phyloP scores from a whole-genome alignment of 768 basidiomycete species.

The Gymnopilus junonius region DNA sequence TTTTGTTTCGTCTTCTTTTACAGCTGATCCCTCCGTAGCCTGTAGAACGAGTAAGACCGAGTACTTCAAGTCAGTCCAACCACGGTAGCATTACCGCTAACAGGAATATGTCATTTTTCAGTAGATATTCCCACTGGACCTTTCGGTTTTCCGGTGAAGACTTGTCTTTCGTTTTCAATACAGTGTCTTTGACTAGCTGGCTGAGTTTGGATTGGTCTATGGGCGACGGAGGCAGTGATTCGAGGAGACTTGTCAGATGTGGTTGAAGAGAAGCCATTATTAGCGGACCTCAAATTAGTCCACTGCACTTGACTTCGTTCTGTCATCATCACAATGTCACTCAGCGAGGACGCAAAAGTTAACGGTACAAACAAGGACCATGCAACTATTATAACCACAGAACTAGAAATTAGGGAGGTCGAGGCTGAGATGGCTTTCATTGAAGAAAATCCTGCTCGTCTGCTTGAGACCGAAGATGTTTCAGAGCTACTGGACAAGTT shows the following conservation, averaged over 20 bases:
- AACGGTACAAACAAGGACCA: neutral
- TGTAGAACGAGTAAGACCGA: conserved; percentile 29
- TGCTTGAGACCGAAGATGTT: conserved; percentile 45
- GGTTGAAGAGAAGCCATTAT: conserved; percentile 57
- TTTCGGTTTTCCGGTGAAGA: conserved; percentile 63
- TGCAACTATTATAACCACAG: conserved; percentile 5
- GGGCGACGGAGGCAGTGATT: conserved; percentile 56
- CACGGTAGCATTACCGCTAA: conserved; percentile 61
- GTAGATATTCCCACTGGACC: conserved; percentile 75
- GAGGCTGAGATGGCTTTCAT: conserved; percentile 19
- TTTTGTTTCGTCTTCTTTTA: conserved; percentile 50
- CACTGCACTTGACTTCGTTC: conserved; percentile 30
- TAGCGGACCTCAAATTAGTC: conserved; percentile 28
- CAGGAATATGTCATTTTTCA: conserved; percentile 72
- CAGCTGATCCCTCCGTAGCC: conserved; percentile 70
- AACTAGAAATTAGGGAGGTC: conserved; percentile 10
- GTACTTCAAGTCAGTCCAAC: neutral
- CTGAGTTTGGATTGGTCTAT: conserved; percentile 51
- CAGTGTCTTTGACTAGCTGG: conserved; percentile 48
- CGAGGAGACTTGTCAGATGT: conserved; percentile 52
- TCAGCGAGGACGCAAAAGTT: conserved; percentile 1
- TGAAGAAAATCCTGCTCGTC: conserved; percentile 15
- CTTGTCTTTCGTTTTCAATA: conserved; percentile 45
- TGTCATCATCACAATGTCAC: conserved; percentile 16
- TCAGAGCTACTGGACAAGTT: conserved; percentile 58